phyloP scores from a whole-genome alignment of 1,284 basidiomycete genomes.

The Ceratobasidium sp. region DNA sequence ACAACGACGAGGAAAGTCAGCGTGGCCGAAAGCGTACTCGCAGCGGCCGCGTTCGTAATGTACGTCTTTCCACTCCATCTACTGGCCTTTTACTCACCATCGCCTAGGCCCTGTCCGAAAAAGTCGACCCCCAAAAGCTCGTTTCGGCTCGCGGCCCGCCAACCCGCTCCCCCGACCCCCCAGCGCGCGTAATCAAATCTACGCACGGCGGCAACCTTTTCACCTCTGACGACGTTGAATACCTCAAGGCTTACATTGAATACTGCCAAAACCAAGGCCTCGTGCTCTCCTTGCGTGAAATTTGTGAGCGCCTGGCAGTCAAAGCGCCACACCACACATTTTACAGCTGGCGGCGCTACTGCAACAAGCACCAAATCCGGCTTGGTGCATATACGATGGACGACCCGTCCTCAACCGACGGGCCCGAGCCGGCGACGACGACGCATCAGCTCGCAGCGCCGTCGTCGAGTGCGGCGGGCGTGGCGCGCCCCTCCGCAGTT shows the following conservation, averaged over 20 bases:
- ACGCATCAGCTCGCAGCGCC: constrained; percentile 32
- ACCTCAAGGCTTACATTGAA: constrained; percentile 84
- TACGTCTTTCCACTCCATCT: not conserved
- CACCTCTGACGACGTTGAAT: constrained; percentile 78
- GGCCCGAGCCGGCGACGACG: constrained; percentile 40
- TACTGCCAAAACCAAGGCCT: constrained; percentile 85
- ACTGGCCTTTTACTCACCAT: constrained; percentile 2
- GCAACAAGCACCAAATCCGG: constrained; percentile 86
- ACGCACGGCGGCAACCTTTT: constrained; percentile 86
- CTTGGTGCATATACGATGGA: constrained; percentile 82
- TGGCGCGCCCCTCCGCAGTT: constrained; percentile 9
- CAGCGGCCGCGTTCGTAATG: constrained; percentile 34
- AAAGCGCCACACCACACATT: constrained; percentile 90
- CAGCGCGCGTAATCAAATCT: constrained; percentile 81
- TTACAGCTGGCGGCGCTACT: constrained; percentile 86
- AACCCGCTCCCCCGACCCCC: constrained; percentile 82
- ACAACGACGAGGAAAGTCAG: constrained; percentile 23
- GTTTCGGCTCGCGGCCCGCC: constrained; percentile 56
- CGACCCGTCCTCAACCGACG: constrained; percentile 49
- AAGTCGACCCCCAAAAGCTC: constrained; percentile 40
- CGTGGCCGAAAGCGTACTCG: constrained; percentile 36
- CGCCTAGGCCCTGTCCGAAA: constrained; percentile 27
- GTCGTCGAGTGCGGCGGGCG: constrained; percentile 18
- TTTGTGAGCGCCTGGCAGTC: constrained; percentile 82
- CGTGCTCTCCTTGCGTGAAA: constrained; percentile 79